Conservation (phyloP, 202 grass and related monocot genomes). For the Digitaria exilis region DNA sequence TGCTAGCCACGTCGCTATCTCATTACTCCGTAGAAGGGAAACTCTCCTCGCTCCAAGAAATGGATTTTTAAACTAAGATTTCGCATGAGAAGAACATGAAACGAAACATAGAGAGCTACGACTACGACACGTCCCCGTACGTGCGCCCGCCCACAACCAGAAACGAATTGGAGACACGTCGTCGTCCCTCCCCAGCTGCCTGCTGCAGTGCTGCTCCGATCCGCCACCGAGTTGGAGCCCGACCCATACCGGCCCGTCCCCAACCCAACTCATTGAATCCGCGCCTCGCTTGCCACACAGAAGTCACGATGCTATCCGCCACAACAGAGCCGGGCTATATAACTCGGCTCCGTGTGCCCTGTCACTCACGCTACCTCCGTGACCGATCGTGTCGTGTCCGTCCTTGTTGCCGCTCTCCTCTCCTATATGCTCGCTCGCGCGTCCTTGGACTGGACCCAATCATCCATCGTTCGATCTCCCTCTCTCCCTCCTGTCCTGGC, state of each 20-base stretch:
- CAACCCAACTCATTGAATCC: slow-evolving; percentile 36
- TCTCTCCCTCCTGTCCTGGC: neutral
- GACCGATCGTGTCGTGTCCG: neutral
- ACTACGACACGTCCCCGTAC: neutral
- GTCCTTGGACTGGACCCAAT: neutral
- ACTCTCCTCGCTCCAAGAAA: neutral
- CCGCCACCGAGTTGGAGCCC: slow-evolving; percentile 12
- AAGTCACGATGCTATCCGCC: neutral
- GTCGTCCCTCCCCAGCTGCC: too few relatives aligned
- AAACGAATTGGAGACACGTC: neutral
- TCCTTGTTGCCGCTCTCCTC: neutral
- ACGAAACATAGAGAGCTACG: too few relatives aligned
- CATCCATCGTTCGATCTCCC: neutral
- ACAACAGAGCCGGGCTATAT: neutral
- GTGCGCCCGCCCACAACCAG: neutral
- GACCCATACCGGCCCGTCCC: slow-evolving; percentile 38
- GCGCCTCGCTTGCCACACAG: too few relatives aligned
- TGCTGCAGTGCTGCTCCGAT: too few relatives aligned
- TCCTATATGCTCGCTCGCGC: slow-evolving; percentile 23
- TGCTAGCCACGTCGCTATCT: neutral
- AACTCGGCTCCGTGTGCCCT: neutral
- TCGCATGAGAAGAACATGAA: neutral
- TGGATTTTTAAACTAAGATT: neutral
- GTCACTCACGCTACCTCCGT: slow-evolving; percentile 40
- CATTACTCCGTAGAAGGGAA: too few relatives aligned